Evolutionary conservation across 2,329 filamentous ascomycete genomes (phyloP).

Genomic region (Fusarium phyllophilum): DNA sequence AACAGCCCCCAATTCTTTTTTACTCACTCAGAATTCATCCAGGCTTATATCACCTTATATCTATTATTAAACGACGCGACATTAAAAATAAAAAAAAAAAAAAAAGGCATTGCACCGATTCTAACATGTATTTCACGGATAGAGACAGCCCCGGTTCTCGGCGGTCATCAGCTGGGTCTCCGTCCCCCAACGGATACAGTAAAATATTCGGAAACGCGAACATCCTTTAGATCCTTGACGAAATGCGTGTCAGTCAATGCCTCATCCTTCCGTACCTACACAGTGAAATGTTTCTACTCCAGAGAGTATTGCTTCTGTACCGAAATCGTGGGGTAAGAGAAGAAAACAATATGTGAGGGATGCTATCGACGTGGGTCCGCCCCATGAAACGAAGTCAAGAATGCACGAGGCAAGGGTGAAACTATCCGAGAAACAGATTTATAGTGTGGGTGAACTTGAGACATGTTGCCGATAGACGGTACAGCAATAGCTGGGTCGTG

Average conservation of each 20-base stretch:
- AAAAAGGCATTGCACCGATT: not conserved
- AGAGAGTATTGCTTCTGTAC: not conserved
- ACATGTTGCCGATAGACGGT: conserved; percentile 3
- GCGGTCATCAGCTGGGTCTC: conserved; percentile 15
- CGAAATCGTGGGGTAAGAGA: conserved; percentile 17
- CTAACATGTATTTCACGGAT: not conserved
- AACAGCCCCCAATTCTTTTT: not conserved
- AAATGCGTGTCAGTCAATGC: conserved; percentile 26
- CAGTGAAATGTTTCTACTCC: conserved; percentile 10
- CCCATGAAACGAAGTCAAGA: conserved; percentile 29
- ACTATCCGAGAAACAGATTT: conserved; percentile 18
- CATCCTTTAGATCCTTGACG: conserved; percentile 10
- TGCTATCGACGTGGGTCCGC: conserved; percentile 26
- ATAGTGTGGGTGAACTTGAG: not conserved
- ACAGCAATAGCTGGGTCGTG: not conserved
- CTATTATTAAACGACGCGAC: not conserved
- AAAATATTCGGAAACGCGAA: not conserved
- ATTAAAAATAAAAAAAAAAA: too few species aligned
- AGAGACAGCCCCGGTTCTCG: conserved; percentile 6
- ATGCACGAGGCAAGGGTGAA: conserved; percentile 33
- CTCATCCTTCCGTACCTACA: conserved; percentile 31
- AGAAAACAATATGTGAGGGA: conserved; percentile 30
- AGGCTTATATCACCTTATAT: not conserved
- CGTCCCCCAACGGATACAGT: conserved; percentile 23
- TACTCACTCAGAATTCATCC: not conserved